Base-by-base conservation (phyloP, 148 eudicot species). In the Nepenthes mirabilis region DNA sequence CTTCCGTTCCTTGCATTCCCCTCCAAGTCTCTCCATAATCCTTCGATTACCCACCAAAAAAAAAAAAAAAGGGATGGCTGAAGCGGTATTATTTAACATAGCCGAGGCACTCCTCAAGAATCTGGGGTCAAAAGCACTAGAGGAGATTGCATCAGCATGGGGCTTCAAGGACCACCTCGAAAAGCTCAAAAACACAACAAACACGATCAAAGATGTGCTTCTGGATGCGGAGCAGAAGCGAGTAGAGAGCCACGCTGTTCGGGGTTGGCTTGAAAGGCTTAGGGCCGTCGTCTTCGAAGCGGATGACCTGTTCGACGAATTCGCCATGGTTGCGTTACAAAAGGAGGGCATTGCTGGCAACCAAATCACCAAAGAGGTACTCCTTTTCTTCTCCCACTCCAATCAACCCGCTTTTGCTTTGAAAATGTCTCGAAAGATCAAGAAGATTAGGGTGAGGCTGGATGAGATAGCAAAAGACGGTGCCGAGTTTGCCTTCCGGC, bases 171-270 rank as follows among this genome's bases (percentile, higher is more conserved):
- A 43, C 32, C 55, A 52, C 7, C 65, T 77, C 12, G 55, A 36
- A 4, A 34, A 43, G 13, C 64, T 73, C 8, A 8, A 59, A 45
- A 57, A 65, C 34, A 72, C 74, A 0, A 12, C 69, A 9, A 43
- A 14, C 3, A 33, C 58, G 8, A 65, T 76, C 10, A 63, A 58
- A 8, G 65, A 37, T 10, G 59, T 65, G 65, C 63, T 73, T 13
- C 35, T 57, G 35, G 75, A 73, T 67, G 81, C 75, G 52, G 75
- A 70, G 59, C 67, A 67, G 23, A 63, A 33, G 60, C 64, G 64
- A 33, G 33, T 43, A 11, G 57, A 66, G 36, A 65, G 62, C 52
- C 65, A 32, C 33, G 14, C 33, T 32, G 47, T 73, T 1, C 47
- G 23, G 5, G 52, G 34, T 53, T 74, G 73, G 73, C 66, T 71